Conservation (phyloP, 2,329 filamentous ascomycete genomes). For the Purpureocillium lavendulum region DNA sequence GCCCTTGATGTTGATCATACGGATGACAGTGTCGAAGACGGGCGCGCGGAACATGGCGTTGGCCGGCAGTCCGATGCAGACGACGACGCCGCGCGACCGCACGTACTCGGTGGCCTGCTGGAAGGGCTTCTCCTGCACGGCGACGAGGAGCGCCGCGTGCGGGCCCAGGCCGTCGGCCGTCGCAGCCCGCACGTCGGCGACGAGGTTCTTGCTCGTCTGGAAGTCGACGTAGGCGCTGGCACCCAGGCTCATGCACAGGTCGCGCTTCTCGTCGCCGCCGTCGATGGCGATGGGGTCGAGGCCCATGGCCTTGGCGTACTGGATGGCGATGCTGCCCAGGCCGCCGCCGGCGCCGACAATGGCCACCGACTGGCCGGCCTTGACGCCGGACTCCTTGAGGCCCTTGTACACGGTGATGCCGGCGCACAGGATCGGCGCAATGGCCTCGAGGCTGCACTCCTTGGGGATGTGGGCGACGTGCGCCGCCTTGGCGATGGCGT, state of each 20-base stretch:
- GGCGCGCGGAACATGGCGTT: slow-evolving; percentile 72
- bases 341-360: slow-evolving; percentile 84
- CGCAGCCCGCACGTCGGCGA: slow-evolving; percentile 74
- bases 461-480: slow-evolving; percentile 79
- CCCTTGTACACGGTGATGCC: slow-evolving; percentile 88
- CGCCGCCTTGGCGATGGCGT: slow-evolving; percentile 76
- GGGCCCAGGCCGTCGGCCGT: slow-evolving; percentile 77
- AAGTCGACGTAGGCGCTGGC: slow-evolving; percentile 76
- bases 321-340: slow-evolving; percentile 68
- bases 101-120: slow-evolving; percentile 89
- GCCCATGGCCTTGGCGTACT: slow-evolving; percentile 90
- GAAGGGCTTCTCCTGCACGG: slow-evolving; percentile 86
- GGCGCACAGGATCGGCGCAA: slow-evolving; percentile 75
- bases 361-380: slow-evolving; percentile 69
- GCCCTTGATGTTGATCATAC: slow-evolving; percentile 89
- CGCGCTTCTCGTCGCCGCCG: slow-evolving; percentile 70
- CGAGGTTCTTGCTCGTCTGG: slow-evolving; percentile 62
- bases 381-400: slow-evolving; percentile 72
- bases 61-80: slow-evolving; percentile 84
- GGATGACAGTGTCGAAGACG: slow-evolving; percentile 80
- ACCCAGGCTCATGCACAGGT: slow-evolving; percentile 62
- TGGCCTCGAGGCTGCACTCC: slow-evolving; percentile 63
- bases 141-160: slow-evolving; percentile 79
- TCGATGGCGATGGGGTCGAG: slow-evolving; percentile 75
- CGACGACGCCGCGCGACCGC: slow-evolving; percentile 70